Conservation (phyloP, 345 rosid species). For the Syzygium jambos region DNA sequence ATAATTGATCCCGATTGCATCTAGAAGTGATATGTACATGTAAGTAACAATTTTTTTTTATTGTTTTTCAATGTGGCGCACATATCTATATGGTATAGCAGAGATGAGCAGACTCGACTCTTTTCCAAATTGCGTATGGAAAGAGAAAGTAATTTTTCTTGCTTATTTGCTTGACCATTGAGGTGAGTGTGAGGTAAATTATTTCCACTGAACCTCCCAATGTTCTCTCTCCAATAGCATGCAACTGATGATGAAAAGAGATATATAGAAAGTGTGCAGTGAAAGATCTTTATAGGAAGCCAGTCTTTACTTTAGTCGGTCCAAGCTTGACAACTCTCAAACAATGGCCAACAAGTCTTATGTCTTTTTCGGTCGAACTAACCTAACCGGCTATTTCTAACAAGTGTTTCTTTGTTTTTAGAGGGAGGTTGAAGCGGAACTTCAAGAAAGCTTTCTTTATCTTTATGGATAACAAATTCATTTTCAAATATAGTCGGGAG, state of each 20-base stretch:
- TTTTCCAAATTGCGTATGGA: neutral
- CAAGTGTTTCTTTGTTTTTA: neutral
- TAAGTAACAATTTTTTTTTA: neutral
- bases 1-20: neutral
- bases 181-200: fast-evolving
- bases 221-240: neutral
- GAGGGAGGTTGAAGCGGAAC: neutral
- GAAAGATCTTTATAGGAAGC: neutral
- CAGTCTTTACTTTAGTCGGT: neutral
- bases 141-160: neutral
- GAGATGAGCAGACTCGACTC: fast-evolving
- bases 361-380: neutral
- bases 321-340: neutral
- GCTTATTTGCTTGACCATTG: neutral
- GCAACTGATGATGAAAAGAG: fast-evolving
- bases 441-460: no score
- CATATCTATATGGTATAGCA: neutral
- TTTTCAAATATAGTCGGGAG: neutral
- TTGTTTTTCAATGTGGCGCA: neutral
- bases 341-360: neutral
- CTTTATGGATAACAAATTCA: neutral
- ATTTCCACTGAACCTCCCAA: neutral
- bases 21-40: neutral
- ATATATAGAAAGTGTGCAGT: neutral
- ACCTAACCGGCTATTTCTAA: neutral